Evolutionary conservation across 2,329 filamentous ascomycete genomes (phyloP), one percentile per base, ranked within the genome.

Genomic region (Cordyceps fumosorosea): DNA sequence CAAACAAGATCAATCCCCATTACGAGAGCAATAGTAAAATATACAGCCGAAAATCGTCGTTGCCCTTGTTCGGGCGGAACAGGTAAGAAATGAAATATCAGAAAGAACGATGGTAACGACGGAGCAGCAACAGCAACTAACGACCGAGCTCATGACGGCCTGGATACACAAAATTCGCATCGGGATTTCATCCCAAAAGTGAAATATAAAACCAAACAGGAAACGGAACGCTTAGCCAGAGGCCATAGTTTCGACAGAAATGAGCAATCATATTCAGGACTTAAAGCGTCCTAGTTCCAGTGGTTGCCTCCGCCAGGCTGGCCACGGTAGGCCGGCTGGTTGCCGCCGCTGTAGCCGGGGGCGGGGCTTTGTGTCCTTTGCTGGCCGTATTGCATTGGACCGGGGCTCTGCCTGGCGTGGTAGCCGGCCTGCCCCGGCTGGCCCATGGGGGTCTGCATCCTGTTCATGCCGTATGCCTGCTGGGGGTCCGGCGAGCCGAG

Each of bases 401-500:
- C 62, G n/a, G 62, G 62, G 51, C 61, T 63, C 42, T 56, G 56
- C 26, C 56, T 51, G 18, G 40, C 26, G n/a, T 45, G 20, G 32
- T 56, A 44, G 34, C 42, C 45, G 26, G 45, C 63, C 26, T 62
- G 53, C 45, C 60, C 60, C 14, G 60, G 60, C 32, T 62, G 60
- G 20, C 60, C 60, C 53, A 62, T 64, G 3, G 62, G 57, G 40
- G 57, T 64, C 22, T 60, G 57, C 62, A 64, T 64, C 29, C 62
- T 55, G 26, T 56, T 50, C 18, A 60, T 24, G 18, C 62, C 66
- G 37, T 64, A 62, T 54, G 45, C 52, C 47, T 59, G 56, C 44
- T 63, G 64, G 5, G 64, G 63, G 5, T 44, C 65, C 3, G 65
- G 64, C 5, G 67, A 67, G 48, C 48, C 65, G 45, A 65, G 56